Conservation (phyloP, 2,329 filamentous ascomycete species). For the Monilinia fructigena region DNA sequence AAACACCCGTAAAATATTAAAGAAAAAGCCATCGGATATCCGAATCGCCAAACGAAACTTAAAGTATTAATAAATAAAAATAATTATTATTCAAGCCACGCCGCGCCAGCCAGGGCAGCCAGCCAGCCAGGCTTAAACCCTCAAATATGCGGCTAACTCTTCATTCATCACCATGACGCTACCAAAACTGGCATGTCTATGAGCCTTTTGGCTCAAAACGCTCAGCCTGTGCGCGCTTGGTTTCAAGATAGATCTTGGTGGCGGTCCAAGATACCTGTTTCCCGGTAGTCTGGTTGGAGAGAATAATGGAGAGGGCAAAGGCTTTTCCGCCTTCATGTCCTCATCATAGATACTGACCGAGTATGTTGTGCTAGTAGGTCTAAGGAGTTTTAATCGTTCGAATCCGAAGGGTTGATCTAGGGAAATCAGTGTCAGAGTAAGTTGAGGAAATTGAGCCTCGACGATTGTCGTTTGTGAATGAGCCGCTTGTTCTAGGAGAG, state of each 20-base stretch:
- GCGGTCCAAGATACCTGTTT: not conserved
- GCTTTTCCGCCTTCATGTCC: not conserved
- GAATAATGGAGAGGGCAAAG: not conserved
- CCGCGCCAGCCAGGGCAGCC: not conserved
- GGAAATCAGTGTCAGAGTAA: conserved; percentile 6
- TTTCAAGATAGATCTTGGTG: conserved; percentile 5
- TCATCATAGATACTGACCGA: conserved; percentile 26
- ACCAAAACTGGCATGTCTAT: conserved; percentile 5
- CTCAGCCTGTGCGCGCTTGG: not conserved
- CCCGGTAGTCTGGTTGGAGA: not conserved
- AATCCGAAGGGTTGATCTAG: not conserved
- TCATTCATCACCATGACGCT: conserved; percentile 9
- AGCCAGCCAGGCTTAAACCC: not conserved
- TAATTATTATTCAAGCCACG: too few relatives aligned
- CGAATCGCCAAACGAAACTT: not conserved
- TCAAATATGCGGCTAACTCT: conserved; percentile 13
- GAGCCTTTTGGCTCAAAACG: not conserved
- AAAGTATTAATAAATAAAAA: not conserved
- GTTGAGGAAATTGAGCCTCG: not conserved
- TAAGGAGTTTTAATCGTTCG: not conserved
- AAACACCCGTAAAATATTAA: not conserved
- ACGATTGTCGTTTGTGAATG: conserved; percentile 4
- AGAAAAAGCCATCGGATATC: conserved; percentile 15
- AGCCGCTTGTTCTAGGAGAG: conserved; percentile 6
- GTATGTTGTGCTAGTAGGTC: conserved; percentile 29